phyloP scores from a whole-genome alignment of 371 early-diverging fungal genomes.

The Syncephalis plumigaleata region DNA sequence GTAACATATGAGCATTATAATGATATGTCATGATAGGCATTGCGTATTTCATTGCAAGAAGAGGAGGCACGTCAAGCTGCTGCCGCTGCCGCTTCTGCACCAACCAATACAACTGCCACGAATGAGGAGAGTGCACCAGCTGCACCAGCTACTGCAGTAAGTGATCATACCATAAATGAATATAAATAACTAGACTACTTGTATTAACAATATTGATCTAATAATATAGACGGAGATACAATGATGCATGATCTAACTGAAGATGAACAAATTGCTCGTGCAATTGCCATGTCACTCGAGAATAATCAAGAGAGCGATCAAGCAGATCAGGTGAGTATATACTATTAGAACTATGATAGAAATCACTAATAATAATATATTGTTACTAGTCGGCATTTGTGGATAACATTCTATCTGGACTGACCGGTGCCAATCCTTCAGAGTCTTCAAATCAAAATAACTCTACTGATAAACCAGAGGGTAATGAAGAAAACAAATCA shows the following conservation, averaged over 20 bases:
- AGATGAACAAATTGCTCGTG: conserved; percentile 76
- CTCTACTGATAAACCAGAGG: no score
- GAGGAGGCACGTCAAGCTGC: conserved; percentile 85
- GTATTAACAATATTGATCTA: conserved; percentile 7
- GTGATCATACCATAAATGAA: conserved; percentile 12
- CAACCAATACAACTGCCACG: conserved; percentile 13
- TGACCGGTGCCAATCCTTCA: no score
- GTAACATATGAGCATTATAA: neutral
- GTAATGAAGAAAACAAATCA: no score
- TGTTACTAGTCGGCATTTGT: no score
- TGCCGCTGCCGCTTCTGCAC: conserved; percentile 16
- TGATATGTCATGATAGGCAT: conserved; percentile 30
- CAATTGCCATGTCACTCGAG: conserved; percentile 55
- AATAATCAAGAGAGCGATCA: no score
- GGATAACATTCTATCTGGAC: no score
- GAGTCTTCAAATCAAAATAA: no score
- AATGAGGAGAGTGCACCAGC: conserved; percentile 15
- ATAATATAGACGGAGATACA: conserved; percentile 14
- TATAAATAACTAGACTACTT: conserved; percentile 14
- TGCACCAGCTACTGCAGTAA: conserved; percentile 10
- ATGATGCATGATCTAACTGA: conserved; percentile 62
- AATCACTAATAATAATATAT: no score
- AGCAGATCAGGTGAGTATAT: no score
- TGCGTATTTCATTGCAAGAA: conserved; percentile 93
- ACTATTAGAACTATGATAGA: no score